Base-by-base conservation (phyloP, 2,329 filamentous ascomycete genomes). In the Fusarium xylarioides region DNA sequence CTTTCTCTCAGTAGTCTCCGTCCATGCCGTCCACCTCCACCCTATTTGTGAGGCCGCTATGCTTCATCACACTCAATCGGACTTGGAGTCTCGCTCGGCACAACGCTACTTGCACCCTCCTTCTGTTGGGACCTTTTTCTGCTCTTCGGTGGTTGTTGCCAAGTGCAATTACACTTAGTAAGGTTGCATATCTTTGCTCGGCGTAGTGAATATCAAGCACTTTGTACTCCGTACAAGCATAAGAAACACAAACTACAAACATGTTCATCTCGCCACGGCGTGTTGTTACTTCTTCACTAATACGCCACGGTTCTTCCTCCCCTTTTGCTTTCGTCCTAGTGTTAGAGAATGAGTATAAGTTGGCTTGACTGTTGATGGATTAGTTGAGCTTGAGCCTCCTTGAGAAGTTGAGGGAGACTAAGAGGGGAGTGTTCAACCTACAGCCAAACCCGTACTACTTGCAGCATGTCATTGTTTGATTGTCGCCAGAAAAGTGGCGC, bases 31-130 rank as follows among this genome's bases (percentile, higher is more conserved):
- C 58, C 60, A 54, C 64, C 50, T 70, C 74, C 68, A 64, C 74
- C 68, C 68, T 78, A 66, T 68, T 64, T 73, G 67, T 73, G 67
- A 63, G 62, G 63, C 76, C 72, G 74, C 74, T 74, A 74, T 75
- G 64, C 73, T 78, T 72, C 75, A 71, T 77, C 50, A 54, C 75
- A 73, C 76, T 77, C 75, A 75, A 66, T 63, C 70, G 63, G 73
- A 65, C 73, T 68, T 73, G 65, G 57, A 69, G 72, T 72, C 69
- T 68, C 59, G 63, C 66, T 71, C 69, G 63, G 42, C 66, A 66
- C 55, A 30, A 66, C 54, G 49, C 71, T 77, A 76, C 76, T 66
- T 66, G 59, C 73, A 77, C 76, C 76, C 74, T 77, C 74, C 73
- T 76, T 75, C 70, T 74, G 66, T 58, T 56, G 61, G 49, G 54